phyloP scores from a whole-genome alignment of 108 stramenopile species.

The Cylindrotheca closterium region DNA sequence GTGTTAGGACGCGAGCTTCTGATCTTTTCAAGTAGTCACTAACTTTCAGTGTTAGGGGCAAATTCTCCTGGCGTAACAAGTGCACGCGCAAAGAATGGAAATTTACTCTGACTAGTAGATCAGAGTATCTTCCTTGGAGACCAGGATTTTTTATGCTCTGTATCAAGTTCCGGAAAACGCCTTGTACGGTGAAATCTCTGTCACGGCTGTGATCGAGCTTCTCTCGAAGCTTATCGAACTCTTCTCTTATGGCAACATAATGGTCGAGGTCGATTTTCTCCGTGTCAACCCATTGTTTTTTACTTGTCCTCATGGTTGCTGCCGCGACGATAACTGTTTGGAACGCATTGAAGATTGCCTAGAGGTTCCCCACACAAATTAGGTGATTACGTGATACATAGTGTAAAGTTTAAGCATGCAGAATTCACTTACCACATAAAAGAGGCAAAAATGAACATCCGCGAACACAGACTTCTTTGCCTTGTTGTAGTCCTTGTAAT shows the following conservation, averaged over 20 bases:
- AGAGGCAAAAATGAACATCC: conserved; percentile 88
- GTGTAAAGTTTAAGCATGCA: too few relatives aligned
- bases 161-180: neutral
- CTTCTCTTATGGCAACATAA: conserved; percentile 87
- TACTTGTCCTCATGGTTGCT: conserved; percentile 43
- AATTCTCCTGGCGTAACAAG: conserved; percentile 72
- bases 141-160: conserved; percentile 22
- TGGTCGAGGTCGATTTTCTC: conserved; percentile 85
- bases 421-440: too few relatives aligned
- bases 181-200: neutral
- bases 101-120: conserved; percentile 69
- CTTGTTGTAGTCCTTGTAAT: conserved; percentile 46
- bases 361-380: too few relatives aligned
- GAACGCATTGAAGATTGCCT: conserved; percentile 84
- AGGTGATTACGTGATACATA: too few relatives aligned
- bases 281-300: conserved; percentile 71
- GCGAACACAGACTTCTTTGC: conserved; percentile 70
- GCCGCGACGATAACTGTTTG: conserved; percentile 62
- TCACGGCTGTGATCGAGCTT: conserved; percentile 1
- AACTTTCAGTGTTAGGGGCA: conserved; percentile 73
- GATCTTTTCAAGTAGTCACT: conserved; percentile 76
- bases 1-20: conserved; percentile 54
- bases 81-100: conserved; percentile 86
- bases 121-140: conserved; percentile 37
- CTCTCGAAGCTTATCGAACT: conserved; percentile 65